A percentile compares a stretch with the other conserved stretches of the same genome.
phyloP scores from a whole-genome alignment of 129 eudicot species.

The Gnaphalium uliginosum region DNA sequence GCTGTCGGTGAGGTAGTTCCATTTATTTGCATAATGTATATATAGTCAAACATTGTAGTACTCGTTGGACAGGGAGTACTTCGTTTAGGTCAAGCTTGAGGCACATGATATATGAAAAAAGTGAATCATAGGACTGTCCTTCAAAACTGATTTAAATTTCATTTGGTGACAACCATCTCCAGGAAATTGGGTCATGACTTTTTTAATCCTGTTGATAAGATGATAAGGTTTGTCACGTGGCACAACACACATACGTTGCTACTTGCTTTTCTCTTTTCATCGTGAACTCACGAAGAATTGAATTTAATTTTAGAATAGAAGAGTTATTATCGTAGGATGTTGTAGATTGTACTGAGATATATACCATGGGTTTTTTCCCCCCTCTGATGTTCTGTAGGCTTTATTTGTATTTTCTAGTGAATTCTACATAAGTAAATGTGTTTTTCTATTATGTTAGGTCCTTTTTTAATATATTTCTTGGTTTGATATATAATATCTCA shows the following conservation, averaged over 20 bases:
- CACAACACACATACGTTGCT: neutral
- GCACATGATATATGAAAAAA: slow-evolving; percentile 14
- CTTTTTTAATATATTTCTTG: slow-evolving; percentile 16
- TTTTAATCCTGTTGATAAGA: slow-evolving; percentile 21
- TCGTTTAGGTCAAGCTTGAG: slow-evolving; percentile 3
- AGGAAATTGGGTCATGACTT: neutral
- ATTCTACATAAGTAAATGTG: slow-evolving; percentile 9
- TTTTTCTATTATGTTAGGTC: neutral
- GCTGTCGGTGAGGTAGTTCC: slow-evolving; percentile 3
- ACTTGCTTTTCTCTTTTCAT: neutral
- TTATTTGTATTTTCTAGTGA: slow-evolving; percentile 3
- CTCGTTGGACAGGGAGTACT: slow-evolving; percentile 5
- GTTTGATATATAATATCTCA: slow-evolving; percentile 18
- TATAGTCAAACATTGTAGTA: slow-evolving; percentile 1
- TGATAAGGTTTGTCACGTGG: slow-evolving; percentile 5
- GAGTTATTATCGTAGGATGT: slow-evolving; percentile 14
- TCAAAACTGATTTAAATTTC: slow-evolving; percentile 5
- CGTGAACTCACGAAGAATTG: neutral
- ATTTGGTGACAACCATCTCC: slow-evolving; percentile 12
- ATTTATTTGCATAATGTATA: slow-evolving; percentile 19
- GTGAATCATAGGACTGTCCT: slow-evolving; percentile 3
- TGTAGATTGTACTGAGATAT: slow-evolving; percentile 20
- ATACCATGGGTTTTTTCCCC: neutral
- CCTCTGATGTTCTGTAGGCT: neutral
- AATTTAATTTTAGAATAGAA: slow-evolving; percentile 6